Evolutionary conservation across 306 rosid species (phyloP).

Genomic region (Casuarina cunninghamiana): DNA sequence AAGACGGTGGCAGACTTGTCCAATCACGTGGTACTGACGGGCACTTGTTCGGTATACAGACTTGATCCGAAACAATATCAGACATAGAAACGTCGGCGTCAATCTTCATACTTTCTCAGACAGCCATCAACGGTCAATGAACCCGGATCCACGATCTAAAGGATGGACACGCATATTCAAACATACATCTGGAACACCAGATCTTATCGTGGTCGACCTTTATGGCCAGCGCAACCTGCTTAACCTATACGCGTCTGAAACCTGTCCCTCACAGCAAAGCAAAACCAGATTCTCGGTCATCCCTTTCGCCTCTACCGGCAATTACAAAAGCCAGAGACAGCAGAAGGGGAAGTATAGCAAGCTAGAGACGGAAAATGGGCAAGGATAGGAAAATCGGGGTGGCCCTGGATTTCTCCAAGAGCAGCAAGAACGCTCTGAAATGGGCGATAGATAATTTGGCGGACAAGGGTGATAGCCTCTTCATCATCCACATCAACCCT

Average conservation of each 20-base stretch:
- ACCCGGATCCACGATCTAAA: too few species aligned
- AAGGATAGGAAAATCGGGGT: constrained; percentile 77
- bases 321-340: background rate
- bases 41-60: too few species aligned
- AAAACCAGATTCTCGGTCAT: background rate
- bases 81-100: too few species aligned
- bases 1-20: too few species aligned
- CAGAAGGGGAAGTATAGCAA: background rate
- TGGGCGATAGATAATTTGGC: constrained; percentile 85
- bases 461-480: constrained; percentile 76
- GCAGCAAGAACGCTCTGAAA: constrained; percentile 79
- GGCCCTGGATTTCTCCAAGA: constrained; percentile 77
- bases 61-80: too few species aligned
- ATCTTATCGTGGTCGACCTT: background rate
- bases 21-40: too few species aligned
- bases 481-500: constrained; percentile 57
- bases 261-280: background rate
- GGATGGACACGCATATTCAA: too few species aligned
- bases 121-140: too few species aligned
- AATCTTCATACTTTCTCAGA: too few species aligned
- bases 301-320: background rate
- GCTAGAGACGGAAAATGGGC: constrained; percentile 42
- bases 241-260: background rate
- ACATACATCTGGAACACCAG: background rate
- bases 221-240: background rate